Evolutionary conservation across 2,329 filamentous ascomycete species (phyloP), one percentile per base, ranked within the genome.

Genomic region (Chaetomiaceae sp.): DNA sequence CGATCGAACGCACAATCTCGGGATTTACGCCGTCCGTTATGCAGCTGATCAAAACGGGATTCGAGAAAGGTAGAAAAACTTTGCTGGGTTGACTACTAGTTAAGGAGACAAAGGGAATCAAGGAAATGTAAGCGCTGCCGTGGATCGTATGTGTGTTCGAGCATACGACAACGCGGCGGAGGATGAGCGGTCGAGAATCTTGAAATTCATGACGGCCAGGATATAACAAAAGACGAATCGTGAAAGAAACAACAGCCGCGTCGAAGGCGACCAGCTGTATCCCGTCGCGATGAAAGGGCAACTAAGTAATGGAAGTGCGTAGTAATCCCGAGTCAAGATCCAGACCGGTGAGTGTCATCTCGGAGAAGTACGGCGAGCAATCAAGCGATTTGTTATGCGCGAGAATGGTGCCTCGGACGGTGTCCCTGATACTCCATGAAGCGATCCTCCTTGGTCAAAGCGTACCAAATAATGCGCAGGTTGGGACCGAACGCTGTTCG

Each of bases 321-420:
- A 12, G 29, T 11, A 30, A 11, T 12, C 29, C 29, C 10, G 10
- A 20, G 7, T 18, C 3, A 29, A 8, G 44, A 41, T 38, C 27
- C 22, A 38, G 39, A 42, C 46, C 54, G 52, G 54, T 53, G 46
- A 56, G 56, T 56, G 17, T 54, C 52, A 56, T 47, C 35, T 50
- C 26, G 45, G 17, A 24, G 45, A 15, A 43, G 49, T 56, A 53
- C 48, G 29, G 26, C 47, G 32, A 43, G 42, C 35, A 38, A 49
- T 53, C 48, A 48, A 48, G 44, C 37, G 37, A 51, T 48, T 49
- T 40, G 10, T 51, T 22, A 54, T 56, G 54, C 54, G 45, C n/a
- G 18, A 12, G 7, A 3, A n/a, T 19, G 1, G 2, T 20, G 32
- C 35, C 38, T 32, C 24, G 27, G 36, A 27, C 26, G 38, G 24